A percentile compares a stretch with the other conserved stretches of the same genome.
Conservation (phyloP, 192 early-diverging fungal genomes). For the Backusella liffmaniae region DNA sequence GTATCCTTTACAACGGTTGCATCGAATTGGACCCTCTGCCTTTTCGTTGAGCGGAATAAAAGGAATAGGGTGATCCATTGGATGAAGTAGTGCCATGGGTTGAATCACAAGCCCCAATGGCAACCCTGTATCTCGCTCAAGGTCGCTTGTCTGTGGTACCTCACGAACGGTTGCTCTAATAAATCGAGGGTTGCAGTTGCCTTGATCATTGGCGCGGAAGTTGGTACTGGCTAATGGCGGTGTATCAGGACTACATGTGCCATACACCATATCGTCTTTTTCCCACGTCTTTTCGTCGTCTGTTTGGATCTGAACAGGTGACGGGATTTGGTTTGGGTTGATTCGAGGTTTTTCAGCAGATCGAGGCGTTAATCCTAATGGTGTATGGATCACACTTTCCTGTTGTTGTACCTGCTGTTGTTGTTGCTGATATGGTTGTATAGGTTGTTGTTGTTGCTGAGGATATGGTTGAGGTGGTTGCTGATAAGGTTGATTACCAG, state of each 20-base stretch:
- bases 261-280: conserved; percentile 43
- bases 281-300: conserved; percentile 41
- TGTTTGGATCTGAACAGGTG: conserved; percentile 81
- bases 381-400: conserved; percentile 29
- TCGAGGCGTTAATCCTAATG: conserved; percentile 36
- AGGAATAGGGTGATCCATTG: conserved; percentile 76
- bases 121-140: conserved; percentile 73
- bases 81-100: conserved; percentile 82
- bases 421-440: conserved; percentile 14
- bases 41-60: conserved; percentile 74
- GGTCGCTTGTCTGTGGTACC: conserved; percentile 80
- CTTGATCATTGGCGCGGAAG: conserved; percentile 87
- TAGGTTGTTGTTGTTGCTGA: conserved; percentile 16
- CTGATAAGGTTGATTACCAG: neutral
- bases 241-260: conserved; percentile 64
- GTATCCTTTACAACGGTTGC: conserved; percentile 90
- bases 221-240: conserved; percentile 81
- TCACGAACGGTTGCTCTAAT: conserved; percentile 88
- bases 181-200: conserved; percentile 90
- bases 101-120: conserved; percentile 89
- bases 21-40: conserved; percentile 83
- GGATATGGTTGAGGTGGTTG: conserved; percentile 11
- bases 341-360: conserved; percentile 60
- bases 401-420: conserved; percentile 34
- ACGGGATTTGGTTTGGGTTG: conserved; percentile 94